Conservation (phyloP, 129 eudicot genomes). For the Rutidosis leptorrhynchoides region DNA sequence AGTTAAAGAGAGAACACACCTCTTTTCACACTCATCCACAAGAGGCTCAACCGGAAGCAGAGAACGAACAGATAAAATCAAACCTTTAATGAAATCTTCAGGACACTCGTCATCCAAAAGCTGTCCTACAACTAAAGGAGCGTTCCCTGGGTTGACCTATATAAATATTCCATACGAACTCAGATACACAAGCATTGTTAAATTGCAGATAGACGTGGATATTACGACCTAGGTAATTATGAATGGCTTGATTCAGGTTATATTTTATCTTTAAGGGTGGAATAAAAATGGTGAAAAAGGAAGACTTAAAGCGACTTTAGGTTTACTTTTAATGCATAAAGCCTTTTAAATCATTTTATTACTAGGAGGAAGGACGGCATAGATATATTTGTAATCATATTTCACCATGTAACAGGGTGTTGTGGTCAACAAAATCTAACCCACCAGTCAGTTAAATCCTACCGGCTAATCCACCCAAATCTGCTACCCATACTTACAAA, state of each 20-base stretch:
- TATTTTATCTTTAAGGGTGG: not conserved
- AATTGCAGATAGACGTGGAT: not conserved
- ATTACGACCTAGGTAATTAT: not conserved
- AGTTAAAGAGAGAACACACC: conserved; percentile 34
- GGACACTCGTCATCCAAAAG: conserved; percentile 96
- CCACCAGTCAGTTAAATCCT: not conserved
- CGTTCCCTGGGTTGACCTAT: conserved; percentile 97
- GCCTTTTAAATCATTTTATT: not conserved
- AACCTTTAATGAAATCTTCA: conserved; percentile 96
- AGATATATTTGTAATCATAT: not conserved
- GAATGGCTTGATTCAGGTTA: not conserved
- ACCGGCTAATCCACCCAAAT: not conserved
- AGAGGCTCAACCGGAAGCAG: conserved; percentile 98
- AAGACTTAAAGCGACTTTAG: not conserved
- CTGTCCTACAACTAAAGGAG: conserved; percentile 97
- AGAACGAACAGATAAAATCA: conserved; percentile 89
- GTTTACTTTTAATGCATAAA: not conserved
- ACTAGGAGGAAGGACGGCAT: not conserved
- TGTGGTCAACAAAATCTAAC: not conserved
- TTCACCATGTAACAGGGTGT: not conserved
- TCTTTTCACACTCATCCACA: conserved; percentile 96
- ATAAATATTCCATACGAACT: conserved; percentile 17
- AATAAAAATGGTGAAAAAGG: not conserved
- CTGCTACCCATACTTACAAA: conserved; percentile 9
- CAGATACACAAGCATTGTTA: conserved; percentile 1